A percentile compares a stretch with the other conserved stretches of the same genome.
phyloP scores from a whole-genome alignment of 352 stramenopile genomes.

The Phytopythium cucurbitacearum region DNA sequence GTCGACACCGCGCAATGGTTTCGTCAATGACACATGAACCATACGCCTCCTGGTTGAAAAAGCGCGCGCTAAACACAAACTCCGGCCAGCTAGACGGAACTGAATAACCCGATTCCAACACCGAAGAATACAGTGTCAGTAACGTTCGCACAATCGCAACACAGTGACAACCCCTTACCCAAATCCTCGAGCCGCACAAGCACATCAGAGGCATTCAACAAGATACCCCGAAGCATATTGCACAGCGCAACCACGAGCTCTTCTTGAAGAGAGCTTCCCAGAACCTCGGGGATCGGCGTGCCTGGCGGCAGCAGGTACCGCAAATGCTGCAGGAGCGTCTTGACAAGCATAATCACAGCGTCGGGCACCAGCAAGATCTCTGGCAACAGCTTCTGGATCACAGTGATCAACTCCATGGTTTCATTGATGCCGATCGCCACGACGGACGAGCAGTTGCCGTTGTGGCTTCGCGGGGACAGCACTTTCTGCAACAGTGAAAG shows the following conservation, averaged over 20 bases:
- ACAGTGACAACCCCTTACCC: conserved; percentile 31
- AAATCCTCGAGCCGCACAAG: conserved; percentile 81
- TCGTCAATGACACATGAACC: conserved; percentile 37
- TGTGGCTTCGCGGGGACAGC: conserved; percentile 46
- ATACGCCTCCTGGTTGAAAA: conserved; percentile 63
- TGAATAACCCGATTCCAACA: conserved; percentile 7
- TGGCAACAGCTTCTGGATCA: conserved; percentile 67
- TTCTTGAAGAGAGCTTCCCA: conserved; percentile 51
- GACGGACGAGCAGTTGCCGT: conserved; percentile 34
- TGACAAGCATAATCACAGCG: conserved; percentile 60
- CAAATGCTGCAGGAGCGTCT: conserved; percentile 73
- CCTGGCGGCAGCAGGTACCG: conserved; percentile 68
- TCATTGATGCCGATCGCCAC: conserved; percentile 64
- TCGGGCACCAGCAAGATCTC: conserved; percentile 63
- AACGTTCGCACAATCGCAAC: neutral
- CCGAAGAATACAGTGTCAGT: too few species aligned
- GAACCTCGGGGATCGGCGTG: conserved; percentile 31
- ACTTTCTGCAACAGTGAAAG: conserved; percentile 77
- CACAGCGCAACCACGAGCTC: conserved; percentile 65
- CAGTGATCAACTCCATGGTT: conserved; percentile 67
- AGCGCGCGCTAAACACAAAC: conserved; percentile 67
- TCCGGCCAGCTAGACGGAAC: conserved; percentile 63
- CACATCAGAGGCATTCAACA: conserved; percentile 65
- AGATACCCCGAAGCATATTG: conserved; percentile 66
- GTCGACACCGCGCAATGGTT: conserved; percentile 45